Conservation (phyloP, 2,329 filamentous ascomycete genomes). For the Pseudogymnoascus sp. region DNA sequence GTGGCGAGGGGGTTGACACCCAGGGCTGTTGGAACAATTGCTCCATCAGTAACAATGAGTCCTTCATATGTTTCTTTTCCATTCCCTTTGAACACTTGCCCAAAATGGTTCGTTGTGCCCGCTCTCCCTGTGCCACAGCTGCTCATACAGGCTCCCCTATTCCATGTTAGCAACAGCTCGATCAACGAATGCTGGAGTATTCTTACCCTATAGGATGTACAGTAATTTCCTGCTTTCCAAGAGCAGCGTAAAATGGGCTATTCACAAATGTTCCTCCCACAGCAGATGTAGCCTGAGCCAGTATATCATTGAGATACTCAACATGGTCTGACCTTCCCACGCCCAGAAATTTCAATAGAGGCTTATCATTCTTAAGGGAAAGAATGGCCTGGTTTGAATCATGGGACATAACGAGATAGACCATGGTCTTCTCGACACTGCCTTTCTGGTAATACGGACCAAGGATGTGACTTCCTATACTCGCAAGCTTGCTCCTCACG, state of each 20-base stretch:
- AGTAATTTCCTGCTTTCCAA: conserved; percentile 52
- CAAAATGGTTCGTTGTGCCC: conserved; percentile 55
- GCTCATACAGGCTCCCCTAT: conserved; percentile 56
- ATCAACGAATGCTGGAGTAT: neutral
- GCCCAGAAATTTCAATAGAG: conserved; percentile 52
- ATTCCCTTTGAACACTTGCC: conserved; percentile 50
- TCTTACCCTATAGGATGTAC: conserved; percentile 58
- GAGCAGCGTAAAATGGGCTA: conserved; percentile 49
- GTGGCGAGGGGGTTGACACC: conserved; percentile 63
- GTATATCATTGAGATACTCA: conserved; percentile 42
- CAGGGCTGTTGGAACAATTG: conserved; percentile 54
- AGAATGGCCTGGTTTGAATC: conserved; percentile 49
- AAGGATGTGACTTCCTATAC: conserved; percentile 46
- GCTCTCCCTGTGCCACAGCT: conserved; percentile 47
- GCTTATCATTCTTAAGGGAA: conserved; percentile 52
- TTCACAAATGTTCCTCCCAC: conserved; percentile 55
- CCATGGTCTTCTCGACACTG: conserved; percentile 52
- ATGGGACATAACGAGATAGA: conserved; percentile 61
- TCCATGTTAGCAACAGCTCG: conserved; percentile 17
- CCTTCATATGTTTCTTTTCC: conserved; percentile 46
- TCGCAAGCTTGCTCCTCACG: conserved; percentile 41
- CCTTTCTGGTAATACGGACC: conserved; percentile 51
- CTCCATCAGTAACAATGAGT: conserved; percentile 54
- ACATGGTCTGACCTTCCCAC: conserved; percentile 51
- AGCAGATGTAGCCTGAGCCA: conserved; percentile 47